Evolutionary conservation across 139 green algal species (phyloP), one percentile per base, ranked within the genome.

Genomic region (Chara braunii): DNA sequence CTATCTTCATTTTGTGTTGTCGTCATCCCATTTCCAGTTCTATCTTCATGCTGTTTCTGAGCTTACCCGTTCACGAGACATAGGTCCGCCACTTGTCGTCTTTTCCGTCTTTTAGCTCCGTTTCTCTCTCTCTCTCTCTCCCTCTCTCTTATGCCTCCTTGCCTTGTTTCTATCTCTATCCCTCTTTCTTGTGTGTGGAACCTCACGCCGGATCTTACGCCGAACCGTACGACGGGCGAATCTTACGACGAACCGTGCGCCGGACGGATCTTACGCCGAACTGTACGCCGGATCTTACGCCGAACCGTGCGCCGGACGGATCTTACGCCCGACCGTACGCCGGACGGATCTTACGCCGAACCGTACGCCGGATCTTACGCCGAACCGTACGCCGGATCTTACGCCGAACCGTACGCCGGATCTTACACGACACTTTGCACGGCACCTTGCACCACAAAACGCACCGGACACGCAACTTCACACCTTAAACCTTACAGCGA

Each of bases 61-160:
- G n/a, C n/a, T n/a, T n/a, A n/a, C n/a, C n/a, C n/a, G n/a, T n/a
- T n/a, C n/a, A n/a, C n/a, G n/a, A n/a, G n/a, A n/a, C n/a, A n/a
- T n/a, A n/a, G n/a, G n/a, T n/a, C n/a, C n/a, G n/a, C n/a, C n/a
- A n/a, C n/a, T n/a, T 59, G 45, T 59, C 14, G 18, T 14, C 50
- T 59, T 23, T 14, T 59, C 45, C 50, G 40, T 59, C 14, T 59
- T 14, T 43, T 59, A 14, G 14, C n/a, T 18, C 50, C 18, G 50
- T 14, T 14, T 59, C 14, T 43, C 50, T 14, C 18, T 59, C 50
- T 59, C 50, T 43, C 45, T 43, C 14, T 59, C 50, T 43, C n/a
- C 45, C 50, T 59, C 14, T 59, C 14, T 59, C 50, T 14, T 43
- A 56, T 59, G n/a, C n/a, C 14, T 18, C 50, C 18, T 59, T 23